Conservation (phyloP, 306 rosid species). For the Cicer arietinum region DNA sequence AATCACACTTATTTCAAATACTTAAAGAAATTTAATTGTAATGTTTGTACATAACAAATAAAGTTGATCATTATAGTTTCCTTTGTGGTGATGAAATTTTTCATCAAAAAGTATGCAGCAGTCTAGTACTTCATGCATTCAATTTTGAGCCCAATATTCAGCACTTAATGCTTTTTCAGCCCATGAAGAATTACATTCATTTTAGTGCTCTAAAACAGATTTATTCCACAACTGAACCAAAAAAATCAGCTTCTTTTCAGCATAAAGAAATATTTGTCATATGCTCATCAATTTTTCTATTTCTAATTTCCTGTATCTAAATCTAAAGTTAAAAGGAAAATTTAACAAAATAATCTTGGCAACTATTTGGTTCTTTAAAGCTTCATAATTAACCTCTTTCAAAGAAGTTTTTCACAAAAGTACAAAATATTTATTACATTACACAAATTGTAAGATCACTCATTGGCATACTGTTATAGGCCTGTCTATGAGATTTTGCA, state of each 20-base stretch:
- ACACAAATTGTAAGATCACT: background rate
- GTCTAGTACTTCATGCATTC: constrained; percentile 2
- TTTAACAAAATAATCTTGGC: background rate
- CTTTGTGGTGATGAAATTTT: background rate
- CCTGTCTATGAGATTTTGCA: constrained; percentile 5
- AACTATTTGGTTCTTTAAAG: background rate
- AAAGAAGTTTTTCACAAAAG: background rate
- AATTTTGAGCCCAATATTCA: constrained; percentile 37
- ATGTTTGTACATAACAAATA: background rate
- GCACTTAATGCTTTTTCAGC: constrained; percentile 3
- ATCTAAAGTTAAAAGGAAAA: constrained; percentile 9
- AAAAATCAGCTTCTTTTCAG: constrained; percentile 3
- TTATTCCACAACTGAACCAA: background rate
- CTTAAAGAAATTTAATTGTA: background rate
- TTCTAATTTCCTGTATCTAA: background rate
- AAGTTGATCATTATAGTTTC: background rate
- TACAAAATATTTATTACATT: too few relatives aligned
- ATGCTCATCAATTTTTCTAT: background rate
- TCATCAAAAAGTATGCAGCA: constrained; percentile 16
- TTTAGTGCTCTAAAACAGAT: background rate
- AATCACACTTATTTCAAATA: background rate
- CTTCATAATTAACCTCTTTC: background rate
- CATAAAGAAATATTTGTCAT: constrained; percentile 14
- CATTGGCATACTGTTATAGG: constrained; percentile 1
- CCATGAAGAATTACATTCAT: constrained; percentile 15